Percentiles rank a stretch among this genome's conserved stretches.
phyloP scores from a whole-genome alignment of 1,139 yeast genomes.

The Pichia sp. region DNA sequence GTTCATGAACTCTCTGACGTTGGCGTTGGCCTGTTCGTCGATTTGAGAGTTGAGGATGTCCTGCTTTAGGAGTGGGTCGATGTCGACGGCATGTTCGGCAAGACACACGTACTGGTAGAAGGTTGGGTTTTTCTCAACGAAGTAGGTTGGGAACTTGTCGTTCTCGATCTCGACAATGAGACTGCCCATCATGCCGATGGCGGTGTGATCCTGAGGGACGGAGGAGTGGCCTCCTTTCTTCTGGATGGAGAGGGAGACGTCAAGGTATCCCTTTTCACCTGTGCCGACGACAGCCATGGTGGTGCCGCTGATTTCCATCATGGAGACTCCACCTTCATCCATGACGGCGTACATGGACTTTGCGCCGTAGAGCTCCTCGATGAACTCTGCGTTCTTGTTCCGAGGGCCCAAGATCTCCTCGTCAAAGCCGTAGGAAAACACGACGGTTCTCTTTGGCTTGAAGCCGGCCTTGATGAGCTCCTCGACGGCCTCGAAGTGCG shows the following conservation, averaged over 20 bases:
- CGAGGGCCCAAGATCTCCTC: slow-evolving; percentile 42
- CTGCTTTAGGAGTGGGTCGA: slow-evolving; percentile 34
- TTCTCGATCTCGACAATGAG: slow-evolving; percentile 40
- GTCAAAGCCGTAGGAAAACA: slow-evolving; percentile 47
- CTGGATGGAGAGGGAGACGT: slow-evolving; percentile 37
- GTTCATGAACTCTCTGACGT: slow-evolving; percentile 36
- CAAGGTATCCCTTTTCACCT: slow-evolving; percentile 46
- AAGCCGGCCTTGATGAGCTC: slow-evolving; percentile 38
- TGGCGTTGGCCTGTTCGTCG: slow-evolving; percentile 37
- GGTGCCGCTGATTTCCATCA: slow-evolving; percentile 33
- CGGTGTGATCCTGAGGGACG: slow-evolving; percentile 46
- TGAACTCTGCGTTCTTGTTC: slow-evolving; percentile 32
- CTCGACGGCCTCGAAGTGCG: slow-evolving; percentile 41
- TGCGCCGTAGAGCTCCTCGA: slow-evolving; percentile 37
- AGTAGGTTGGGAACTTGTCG: slow-evolving; percentile 34
- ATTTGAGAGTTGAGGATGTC: slow-evolving; percentile 39
- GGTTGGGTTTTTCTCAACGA: slow-evolving; percentile 42
- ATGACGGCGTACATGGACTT: slow-evolving; percentile 41
- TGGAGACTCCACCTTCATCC: slow-evolving; percentile 44
- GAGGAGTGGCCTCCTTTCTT: slow-evolving; percentile 51
- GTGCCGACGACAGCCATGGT: slow-evolving; percentile 43
- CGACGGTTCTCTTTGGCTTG: slow-evolving; percentile 40
- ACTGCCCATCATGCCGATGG: slow-evolving; percentile 44
- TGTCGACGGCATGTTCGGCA: slow-evolving; percentile 38
- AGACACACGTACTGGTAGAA: slow-evolving; percentile 41